phyloP scores from a whole-genome alignment of 768 basidiomycete species.

The Tricholoma furcatifolium region DNA sequence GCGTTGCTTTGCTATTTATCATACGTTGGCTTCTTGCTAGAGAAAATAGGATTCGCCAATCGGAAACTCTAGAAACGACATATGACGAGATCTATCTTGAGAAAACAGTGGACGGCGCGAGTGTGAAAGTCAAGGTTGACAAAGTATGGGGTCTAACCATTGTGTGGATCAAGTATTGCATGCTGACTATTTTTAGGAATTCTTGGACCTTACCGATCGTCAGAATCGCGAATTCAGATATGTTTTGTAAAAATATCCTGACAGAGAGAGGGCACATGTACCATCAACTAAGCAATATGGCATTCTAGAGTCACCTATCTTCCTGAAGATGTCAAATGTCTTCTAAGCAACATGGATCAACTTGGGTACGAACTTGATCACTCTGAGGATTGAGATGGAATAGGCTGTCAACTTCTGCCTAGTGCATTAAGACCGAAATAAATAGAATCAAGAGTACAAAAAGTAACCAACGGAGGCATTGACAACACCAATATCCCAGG shows the following conservation, averaged over 20 bases:
- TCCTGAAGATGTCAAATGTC: too few species aligned
- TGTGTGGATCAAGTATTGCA: background rate
- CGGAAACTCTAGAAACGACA: conserved; percentile 47
- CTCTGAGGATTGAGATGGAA: too few species aligned
- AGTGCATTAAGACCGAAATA: too few species aligned
- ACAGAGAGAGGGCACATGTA: background rate
- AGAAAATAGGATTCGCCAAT: conserved; percentile 67
- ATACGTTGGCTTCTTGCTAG: conserved; percentile 53
- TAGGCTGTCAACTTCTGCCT: too few species aligned
- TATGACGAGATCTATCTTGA: conserved; percentile 67
- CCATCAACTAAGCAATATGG: background rate
- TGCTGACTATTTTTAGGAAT: conserved; percentile 43
- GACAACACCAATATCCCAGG: too few species aligned
- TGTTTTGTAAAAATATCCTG: conserved; percentile 43
- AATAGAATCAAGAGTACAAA: too few species aligned
- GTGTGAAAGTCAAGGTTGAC: conserved; percentile 56
- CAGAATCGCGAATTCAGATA: conserved; percentile 77
- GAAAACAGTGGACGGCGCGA: conserved; percentile 49
- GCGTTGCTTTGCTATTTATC: conserved; percentile 43
- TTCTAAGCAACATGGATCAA: too few species aligned
- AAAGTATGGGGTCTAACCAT: conserved; percentile 46
- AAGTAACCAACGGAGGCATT: too few species aligned
- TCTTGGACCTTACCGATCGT: conserved; percentile 69
- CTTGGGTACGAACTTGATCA: too few species aligned
- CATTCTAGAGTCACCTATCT: too few species aligned